Percentiles rank a stretch among this genome's conserved stretches.
phyloP scores from a whole-genome alignment of 164 flowering plant genomes.

The Stephania yunnanensis region DNA sequence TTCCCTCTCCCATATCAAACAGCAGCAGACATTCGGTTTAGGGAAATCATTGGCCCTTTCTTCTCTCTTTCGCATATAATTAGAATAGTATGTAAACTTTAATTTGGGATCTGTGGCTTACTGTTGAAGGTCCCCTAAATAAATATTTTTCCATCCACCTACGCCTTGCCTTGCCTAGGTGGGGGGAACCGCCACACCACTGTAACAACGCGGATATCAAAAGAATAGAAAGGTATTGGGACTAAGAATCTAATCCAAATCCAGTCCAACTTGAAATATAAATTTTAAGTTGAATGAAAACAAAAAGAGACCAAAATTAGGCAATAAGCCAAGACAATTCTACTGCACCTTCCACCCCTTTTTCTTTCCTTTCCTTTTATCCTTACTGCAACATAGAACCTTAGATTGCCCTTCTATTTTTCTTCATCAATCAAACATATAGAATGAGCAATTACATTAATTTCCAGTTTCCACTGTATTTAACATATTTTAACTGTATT shows the following conservation, averaged over 20 bases:
- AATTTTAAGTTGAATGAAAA: too few relatives aligned
- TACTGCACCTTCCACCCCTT: not conserved
- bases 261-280: not conserved
- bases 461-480: not conserved
- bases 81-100: too few relatives aligned
- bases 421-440: not conserved
- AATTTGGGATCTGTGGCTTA: too few relatives aligned
- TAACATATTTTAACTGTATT: not conserved
- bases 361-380: not conserved
- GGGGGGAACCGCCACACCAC: too few relatives aligned
- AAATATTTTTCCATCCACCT: too few relatives aligned
- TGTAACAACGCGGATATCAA: too few relatives aligned
- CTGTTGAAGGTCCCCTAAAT: too few relatives aligned
- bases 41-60: too few relatives aligned
- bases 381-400: not conserved
- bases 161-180: too few relatives aligned
- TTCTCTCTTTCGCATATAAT: too few relatives aligned
- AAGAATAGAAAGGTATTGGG: not conserved
- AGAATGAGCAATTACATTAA: not conserved
- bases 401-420: not conserved
- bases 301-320: not conserved
- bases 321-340: not conserved
- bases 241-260: not conserved
- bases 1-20: too few relatives aligned
- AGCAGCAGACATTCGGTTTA: too few relatives aligned